Evolutionary conservation across 352 stramenopile species (phyloP), one percentile per base, ranked within the genome.

Genomic region (Albugo candida): DNA sequence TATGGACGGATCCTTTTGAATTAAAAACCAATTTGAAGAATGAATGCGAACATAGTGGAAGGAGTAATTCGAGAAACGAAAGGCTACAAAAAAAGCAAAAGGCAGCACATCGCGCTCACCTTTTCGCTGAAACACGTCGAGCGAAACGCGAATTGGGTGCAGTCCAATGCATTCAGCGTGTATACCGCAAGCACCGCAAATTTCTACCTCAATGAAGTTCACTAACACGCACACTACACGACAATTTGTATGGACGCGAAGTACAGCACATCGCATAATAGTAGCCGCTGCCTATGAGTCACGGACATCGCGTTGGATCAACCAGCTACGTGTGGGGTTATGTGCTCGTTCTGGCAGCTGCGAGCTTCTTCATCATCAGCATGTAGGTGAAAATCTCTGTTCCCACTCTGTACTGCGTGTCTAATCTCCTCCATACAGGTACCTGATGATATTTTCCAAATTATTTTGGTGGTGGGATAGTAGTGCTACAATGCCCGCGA

Each of bases 281-380:
- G 3, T 31, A 31, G 24, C 24, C 24, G 3, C 24, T 31, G 3
- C 24, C 8, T 8, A 31, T 31, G 24, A 8, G 24, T 31, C 24
- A 59, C 24, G 54, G 50, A 39, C 49, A 48, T 41, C 73, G 69
- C 38, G 69, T 64, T 36, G 74, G 69, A 45, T 83, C 70, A 21
- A 87, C 71, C 20, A 82, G 74, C 46, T 62, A 70, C 41, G 69
- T 84, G 21, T 87, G 75, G 75, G 75, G 70, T 55, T 81, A 83
- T 49, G 70, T 88, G 42, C 67, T 85, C 51, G 70, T 85, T 3
- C 52, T 82, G 16, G 31, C 47, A 11, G 68, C 70, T 5, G 68
- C 48, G 1, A 13, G 64, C 24, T 58, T 40, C 50, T 88, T 85
- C 51, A 64, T 83, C 17, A 45, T 51, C 13, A 75, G 58, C 56